Conservation (phyloP, 306 rosid species). For the Fagus crenata region DNA sequence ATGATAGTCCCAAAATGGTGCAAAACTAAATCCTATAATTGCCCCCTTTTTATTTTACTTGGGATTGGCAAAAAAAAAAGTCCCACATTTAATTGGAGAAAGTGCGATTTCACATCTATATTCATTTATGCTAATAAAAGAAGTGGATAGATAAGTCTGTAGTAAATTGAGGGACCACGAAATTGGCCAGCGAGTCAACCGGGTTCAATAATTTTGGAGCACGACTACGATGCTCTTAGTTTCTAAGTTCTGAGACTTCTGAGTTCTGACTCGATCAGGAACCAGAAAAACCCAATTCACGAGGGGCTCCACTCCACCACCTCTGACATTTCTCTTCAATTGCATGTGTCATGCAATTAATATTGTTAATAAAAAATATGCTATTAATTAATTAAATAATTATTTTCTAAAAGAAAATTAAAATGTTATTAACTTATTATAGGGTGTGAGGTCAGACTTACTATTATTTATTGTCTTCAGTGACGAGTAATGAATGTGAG, state of each 20-base stretch:
- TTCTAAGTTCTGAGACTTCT: not conserved
- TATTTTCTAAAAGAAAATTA: not conserved
- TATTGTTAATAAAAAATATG: not conserved
- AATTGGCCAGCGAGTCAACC: slow-evolving; percentile 35
- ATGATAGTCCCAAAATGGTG: too few relatives aligned
- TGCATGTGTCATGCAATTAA: not conserved
- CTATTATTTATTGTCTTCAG: slow-evolving; percentile 25
- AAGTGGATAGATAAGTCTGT: too few relatives aligned
- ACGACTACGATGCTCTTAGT: slow-evolving; percentile 29
- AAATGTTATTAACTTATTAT: slow-evolving; percentile 19
- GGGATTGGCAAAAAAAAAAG: too few relatives aligned
- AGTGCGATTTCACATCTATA: too few relatives aligned
- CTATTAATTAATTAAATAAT: not conserved
- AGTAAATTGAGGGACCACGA: not conserved
- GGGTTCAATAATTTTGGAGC: slow-evolving; percentile 65
- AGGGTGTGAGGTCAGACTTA: slow-evolving; percentile 37
- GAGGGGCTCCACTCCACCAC: slow-evolving; percentile 34
- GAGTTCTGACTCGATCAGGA: too few relatives aligned
- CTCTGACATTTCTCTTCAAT: slow-evolving; percentile 35
- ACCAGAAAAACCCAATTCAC: slow-evolving; percentile 45
- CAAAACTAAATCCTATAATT: too few relatives aligned
- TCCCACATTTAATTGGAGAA: too few relatives aligned
- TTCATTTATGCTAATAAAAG: too few relatives aligned
- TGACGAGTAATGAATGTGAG: slow-evolving; percentile 32
- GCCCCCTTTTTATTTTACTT: too few relatives aligned